Base-by-base conservation (phyloP, 768 basidiomycete species). In the Leucosporidium yakuticum region DNA sequence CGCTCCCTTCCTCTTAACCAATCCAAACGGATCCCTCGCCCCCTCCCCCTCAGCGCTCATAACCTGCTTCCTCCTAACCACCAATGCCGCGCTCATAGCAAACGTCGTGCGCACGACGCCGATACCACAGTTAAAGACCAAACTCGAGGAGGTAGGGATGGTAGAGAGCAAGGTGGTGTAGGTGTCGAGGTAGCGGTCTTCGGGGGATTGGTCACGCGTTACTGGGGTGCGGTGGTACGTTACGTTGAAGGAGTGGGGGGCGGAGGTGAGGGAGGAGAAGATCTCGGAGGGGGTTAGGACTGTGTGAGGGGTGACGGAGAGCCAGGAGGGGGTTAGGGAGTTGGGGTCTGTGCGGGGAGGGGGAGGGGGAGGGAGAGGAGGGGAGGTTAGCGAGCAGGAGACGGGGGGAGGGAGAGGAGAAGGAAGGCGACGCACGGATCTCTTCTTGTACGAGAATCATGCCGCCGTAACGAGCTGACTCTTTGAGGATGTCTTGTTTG, bases 121-220 rank as follows among this genome's bases (percentile, higher is more conserved):
- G 86, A 95, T 92, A 39, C 96, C 95, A 77, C 95, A 97, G 59
- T 89, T 92, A 78, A 98, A 97, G 6, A 98, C 89, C 25, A 98
- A 81, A 0, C 89, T 86, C 0, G 91, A 92, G 23, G 82, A 81
- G 5, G 87, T 80, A 3, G 95, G 94, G 0, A 88, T 85, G 49
- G 83, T 79, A 69, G 86, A 85, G 67, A 99, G 88, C 44, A 95
- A 86, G 4, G 83, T 83, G 25, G 94, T 82, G 77, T 97, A 99
- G 1, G 90, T 89, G 78, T 98, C 96, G 23, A 99, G 85, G 78
- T 99, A 97, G 76, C 94, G 93, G 78, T 96, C 90, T 87, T 96
- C 94, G 57, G 98, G 91, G 0, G 89, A 89, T 8, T 88, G 87
- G 76, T 94, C 88, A 1, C 91, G 90, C 15, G 91, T 88, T 63